Conservation (phyloP, 441 rosid species). For the Mallotus repandus region DNA sequence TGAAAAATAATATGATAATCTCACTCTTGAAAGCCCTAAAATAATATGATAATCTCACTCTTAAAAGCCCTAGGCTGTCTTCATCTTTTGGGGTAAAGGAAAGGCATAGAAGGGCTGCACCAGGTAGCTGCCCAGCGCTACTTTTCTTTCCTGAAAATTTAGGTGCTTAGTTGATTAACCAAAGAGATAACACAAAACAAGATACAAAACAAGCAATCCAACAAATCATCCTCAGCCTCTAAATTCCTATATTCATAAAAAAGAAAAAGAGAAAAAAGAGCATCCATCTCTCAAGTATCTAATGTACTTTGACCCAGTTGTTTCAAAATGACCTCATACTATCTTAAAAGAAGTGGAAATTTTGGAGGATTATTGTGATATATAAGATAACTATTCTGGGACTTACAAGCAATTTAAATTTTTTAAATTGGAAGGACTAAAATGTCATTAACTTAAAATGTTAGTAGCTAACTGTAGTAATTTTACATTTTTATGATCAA, state of each 20-base stretch:
- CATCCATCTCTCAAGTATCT: neutral
- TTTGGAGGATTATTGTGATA: neutral
- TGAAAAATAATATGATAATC: conserved; percentile 27
- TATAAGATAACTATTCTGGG: neutral
- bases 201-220: conserved; percentile 15
- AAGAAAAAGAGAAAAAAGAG: neutral
- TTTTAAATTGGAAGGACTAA: neutral
- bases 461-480: neutral
- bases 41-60: conserved; percentile 43
- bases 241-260: conserved; percentile 9
- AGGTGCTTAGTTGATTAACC: conserved; percentile 15
- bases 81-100: conserved; percentile 54
- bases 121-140: conserved; percentile 61
- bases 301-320: neutral
- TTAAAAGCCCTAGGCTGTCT: conserved; percentile 41
- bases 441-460: neutral
- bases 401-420: neutral
- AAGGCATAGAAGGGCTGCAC: conserved; percentile 75
- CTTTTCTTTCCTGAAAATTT: conserved; percentile 56
- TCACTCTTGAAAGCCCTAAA: conserved; percentile 47
- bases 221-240: neutral
- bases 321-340: neutral
- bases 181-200: neutral
- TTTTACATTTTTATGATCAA: neutral
- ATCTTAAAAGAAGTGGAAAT: neutral